Base-by-base conservation (phyloP, 257 asterid species). In the Fraxinus americana region DNA sequence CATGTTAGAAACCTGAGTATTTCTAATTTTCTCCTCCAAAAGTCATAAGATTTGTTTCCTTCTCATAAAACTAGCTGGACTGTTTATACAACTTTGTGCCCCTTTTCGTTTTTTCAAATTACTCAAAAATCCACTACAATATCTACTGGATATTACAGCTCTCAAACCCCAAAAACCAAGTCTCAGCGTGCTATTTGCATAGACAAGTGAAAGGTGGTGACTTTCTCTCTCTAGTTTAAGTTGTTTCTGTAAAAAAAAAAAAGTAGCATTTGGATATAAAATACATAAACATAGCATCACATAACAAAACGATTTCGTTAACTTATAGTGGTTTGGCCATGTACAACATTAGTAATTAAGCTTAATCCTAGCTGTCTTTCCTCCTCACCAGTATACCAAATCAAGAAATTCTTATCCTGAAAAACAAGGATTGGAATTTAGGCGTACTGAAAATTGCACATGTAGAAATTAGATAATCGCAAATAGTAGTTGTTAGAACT, bases 21-120 rank as follows among this genome's bases (percentile, higher is more conserved):
- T 73, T 77, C 73, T 77, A 45, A 77, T n/a, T 21, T 68, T 76
- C 72, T 82, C 86, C 43, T 63, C 79, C 0, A 84, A 29, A 54
- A 81, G 81, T 77, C 86, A 88, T 30, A 85, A 80, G 75, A 77
- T 83, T 50, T 87, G 89, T 76, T 86, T 85, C 85, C 85, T 82
- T 57, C 91, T 83, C 80, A 85, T 85, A 81, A 63, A 87, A 76
- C 91, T 77, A 43, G 89, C 89, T 3, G 91, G 91, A 78, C 91
- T 87, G 75, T 57, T 83, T 77, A 82, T 75, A 77, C 91, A 87
- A 77, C 91, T 87, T 76, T 87, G 91, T 65, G 86, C 76, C 59
- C 85, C 89, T 75, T 84, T 82, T 67, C 73, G 79, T 54, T 72
- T 80, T 78, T 74, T 87, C 67, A 48, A 67, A 34, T 77, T 74